Conservation (phyloP, 257 asterid species). For the Fraxinus pennsylvanica region DNA sequence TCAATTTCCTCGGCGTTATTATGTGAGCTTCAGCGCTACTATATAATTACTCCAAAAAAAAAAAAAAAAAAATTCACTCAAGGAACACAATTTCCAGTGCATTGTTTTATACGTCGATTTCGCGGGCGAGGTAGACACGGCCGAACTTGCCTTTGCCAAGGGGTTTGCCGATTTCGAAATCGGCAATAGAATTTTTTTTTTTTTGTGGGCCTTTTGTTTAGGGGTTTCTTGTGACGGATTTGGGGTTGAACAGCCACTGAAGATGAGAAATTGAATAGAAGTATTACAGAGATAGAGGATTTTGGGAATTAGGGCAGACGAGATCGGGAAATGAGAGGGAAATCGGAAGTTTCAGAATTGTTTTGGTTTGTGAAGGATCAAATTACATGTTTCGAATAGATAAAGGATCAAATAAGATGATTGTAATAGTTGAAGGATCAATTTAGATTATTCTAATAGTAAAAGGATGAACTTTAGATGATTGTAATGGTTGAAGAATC, state of each 20-base stretch:
- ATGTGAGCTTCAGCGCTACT: not conserved
- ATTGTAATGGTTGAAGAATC: too few relatives aligned
- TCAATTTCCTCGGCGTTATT: not conserved
- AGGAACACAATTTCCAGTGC: too few relatives aligned
- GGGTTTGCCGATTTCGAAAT: conserved; percentile 93
- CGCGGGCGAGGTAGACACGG: conserved; percentile 94
- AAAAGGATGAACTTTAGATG: too few relatives aligned
- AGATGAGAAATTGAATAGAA: conserved; percentile 12
- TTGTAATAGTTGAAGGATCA: too few relatives aligned
- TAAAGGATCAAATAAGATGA: too few relatives aligned
- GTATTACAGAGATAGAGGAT: conserved; percentile 14
- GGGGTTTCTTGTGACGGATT: conserved; percentile 40
- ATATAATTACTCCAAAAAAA: not conserved
- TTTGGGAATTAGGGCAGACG: conserved; percentile 22
- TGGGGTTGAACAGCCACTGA: conserved; percentile 40
- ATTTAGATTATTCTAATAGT: too few relatives aligned
- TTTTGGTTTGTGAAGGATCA: not conserved
- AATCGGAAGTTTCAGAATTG: conserved; percentile 25
- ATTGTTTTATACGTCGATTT: conserved; percentile 51
- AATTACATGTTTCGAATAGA: too few relatives aligned
- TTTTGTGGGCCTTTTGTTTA: conserved; percentile 29
- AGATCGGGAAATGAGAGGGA: conserved; percentile 25
- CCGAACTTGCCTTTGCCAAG: conserved; percentile 93
- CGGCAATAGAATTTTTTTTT: conserved; percentile 46
- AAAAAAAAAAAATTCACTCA: too few relatives aligned